phyloP scores from a whole-genome alignment of 1,139 yeast genomes.

The Yamadazyma friedrichii region DNA sequence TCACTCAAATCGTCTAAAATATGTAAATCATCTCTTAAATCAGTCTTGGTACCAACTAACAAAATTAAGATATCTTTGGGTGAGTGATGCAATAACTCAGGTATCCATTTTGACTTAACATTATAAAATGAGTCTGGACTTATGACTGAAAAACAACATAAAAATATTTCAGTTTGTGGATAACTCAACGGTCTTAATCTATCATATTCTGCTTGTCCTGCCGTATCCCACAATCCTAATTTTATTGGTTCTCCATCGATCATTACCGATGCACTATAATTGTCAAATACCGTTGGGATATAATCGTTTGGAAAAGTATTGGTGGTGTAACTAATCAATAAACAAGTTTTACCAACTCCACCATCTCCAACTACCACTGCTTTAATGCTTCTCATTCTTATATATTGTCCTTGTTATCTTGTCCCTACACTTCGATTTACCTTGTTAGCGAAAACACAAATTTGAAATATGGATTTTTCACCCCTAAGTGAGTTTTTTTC shows the following conservation, averaged over 20 bases:
- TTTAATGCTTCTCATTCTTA: constrained; percentile 79
- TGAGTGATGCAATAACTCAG: constrained; percentile 85
- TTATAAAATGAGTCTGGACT: constrained; percentile 81
- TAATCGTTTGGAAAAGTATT: constrained; percentile 94
- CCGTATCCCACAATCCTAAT: constrained; percentile 95
- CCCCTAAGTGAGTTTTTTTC: constrained; percentile 1
- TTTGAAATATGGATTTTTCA: constrained; percentile 1
- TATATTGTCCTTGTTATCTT: background rate
- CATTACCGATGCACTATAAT: constrained; percentile 84
- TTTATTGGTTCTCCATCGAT: constrained; percentile 79
- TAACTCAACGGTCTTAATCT: constrained; percentile 86
- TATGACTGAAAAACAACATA: constrained; percentile 83
- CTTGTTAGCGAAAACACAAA: background rate
- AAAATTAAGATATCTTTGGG: constrained; percentile 73
- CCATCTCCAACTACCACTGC: constrained; percentile 97
- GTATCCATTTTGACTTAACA: constrained; percentile 76
- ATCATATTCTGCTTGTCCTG: constrained; percentile 94
- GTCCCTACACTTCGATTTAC: too few relatives aligned
- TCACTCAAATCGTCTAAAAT: constrained; percentile 69
- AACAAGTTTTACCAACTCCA: constrained; percentile 93
- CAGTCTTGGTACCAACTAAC: constrained; percentile 84
- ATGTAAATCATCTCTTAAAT: constrained; percentile 79
- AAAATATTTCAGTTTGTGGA: constrained; percentile 88
- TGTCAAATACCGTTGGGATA: constrained; percentile 91
- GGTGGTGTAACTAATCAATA: constrained; percentile 86